Evolutionary conservation across 805 yeast genomes (phyloP), one percentile per base, ranked within the genome.

Genomic region (Saturnispora dispora): DNA sequence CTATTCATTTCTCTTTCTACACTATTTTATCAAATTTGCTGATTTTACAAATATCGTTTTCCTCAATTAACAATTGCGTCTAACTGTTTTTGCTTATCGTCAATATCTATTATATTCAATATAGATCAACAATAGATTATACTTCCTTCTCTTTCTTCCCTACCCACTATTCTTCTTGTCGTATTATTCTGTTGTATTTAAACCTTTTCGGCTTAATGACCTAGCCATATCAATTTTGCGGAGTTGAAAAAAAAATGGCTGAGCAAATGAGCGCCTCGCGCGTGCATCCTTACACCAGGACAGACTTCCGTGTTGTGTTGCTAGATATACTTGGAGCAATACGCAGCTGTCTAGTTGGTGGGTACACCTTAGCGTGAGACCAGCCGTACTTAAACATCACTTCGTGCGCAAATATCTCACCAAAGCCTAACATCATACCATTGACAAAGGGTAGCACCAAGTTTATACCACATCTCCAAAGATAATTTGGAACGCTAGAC

Each of bases 381-480:
- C 93, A 85, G 44, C 87, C 82, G 68, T 79, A 83, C 46, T 75
- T 74, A 71, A 87, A 86, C 5, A 96, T 95, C 40, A 91, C 69
- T 61, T 91, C 97, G 64, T 90, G 96, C 8, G 98, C 98, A 53
- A 88, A 71, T 20, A 91, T 82, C 70, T 91, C 98, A 2, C 98
- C 98, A 64, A 91, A 88, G 0, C 98, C 98, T 47, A 91, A 76
- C 96, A 90, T 90, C 68, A 91, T 72, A 8, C 98, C 98, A 61
- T 91, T 91, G 58, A 91, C 73, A 61, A 91, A 89, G 2, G 98
- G 98, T 45, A 91, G 69, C 1, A 89, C 63, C 58, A 91, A 68
- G 59, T 91, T 91, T 55, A 91, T 80, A 2, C 89, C 76, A 22
- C 84, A 64, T n/a, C 75, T 72, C 40, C 71, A 66, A 25, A 76